These are phyloP conservation scores for Vigna hirtella DNA, from an alignment of 306 rosid species.

Conservation along the genomic window DNA sequence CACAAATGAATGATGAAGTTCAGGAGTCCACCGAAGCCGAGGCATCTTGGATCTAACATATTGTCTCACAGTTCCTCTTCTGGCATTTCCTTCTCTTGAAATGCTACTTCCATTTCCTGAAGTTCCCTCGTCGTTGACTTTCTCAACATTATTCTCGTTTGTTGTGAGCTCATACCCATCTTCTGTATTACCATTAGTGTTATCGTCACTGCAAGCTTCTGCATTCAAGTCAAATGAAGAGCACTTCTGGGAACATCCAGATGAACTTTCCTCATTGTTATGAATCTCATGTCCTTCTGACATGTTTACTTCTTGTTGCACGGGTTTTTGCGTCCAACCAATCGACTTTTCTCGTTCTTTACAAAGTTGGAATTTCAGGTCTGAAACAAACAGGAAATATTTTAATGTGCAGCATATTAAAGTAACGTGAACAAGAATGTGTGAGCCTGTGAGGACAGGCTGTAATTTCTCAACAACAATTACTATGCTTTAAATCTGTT, in stretches of 20 bases:
- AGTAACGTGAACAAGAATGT: slow-evolving; percentile 16
- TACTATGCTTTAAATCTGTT: slow-evolving; percentile 22
- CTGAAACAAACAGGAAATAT: slow-evolving; percentile 28
- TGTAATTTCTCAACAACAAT: slow-evolving; percentile 42
- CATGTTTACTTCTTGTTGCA: slow-evolving; percentile 27
- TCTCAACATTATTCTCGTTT: slow-evolving; percentile 18
- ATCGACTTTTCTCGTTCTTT: background rate
- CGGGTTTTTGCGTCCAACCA: slow-evolving; percentile 6
- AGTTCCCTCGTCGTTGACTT: slow-evolving; percentile 35
- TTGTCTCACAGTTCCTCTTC: slow-evolving; percentile 61
- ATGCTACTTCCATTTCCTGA: slow-evolving; percentile 33
- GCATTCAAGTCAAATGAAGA: slow-evolving; percentile 60
- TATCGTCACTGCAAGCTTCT: slow-evolving; percentile 46
- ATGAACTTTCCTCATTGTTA: slow-evolving; percentile 33
- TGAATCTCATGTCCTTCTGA: slow-evolving; percentile 30
- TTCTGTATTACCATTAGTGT: slow-evolving; percentile 13
- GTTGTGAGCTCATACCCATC: slow-evolving; percentile 6
- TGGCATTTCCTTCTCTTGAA: slow-evolving; percentile 44
- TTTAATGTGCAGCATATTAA: slow-evolving; percentile 17
- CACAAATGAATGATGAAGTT: slow-evolving; percentile 81
- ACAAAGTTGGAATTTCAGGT: slow-evolving; percentile 30
- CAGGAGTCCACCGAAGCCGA: slow-evolving; percentile 90
- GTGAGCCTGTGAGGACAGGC: slow-evolving; percentile 36
- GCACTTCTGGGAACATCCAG: slow-evolving; percentile 48
- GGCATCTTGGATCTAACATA: slow-evolving; percentile 85